Evolutionary conservation across 1,139 yeast species (phyloP).

Genomic region (Blastobotrys niveus): DNA sequence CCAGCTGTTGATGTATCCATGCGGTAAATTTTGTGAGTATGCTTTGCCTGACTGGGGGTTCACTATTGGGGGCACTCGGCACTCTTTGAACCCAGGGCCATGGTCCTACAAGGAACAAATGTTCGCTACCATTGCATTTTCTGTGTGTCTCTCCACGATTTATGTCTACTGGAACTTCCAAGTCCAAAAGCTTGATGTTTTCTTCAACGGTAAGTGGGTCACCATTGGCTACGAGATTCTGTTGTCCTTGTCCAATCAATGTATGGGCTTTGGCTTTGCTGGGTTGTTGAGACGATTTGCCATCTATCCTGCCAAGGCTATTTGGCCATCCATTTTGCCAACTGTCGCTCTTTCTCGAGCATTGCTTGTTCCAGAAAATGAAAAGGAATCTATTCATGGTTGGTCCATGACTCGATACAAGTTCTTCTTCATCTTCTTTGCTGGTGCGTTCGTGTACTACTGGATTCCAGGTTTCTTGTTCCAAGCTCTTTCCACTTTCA

Average conservation of each 20-base stretch:
- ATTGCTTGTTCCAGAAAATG: conserved; percentile 38
- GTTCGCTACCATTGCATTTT: conserved; percentile 47
- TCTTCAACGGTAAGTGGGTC: conserved; percentile 42
- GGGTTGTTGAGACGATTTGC: conserved; percentile 54
- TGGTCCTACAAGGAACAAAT: conserved; percentile 70
- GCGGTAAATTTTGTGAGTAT: conserved; percentile 39
- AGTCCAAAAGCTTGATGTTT: conserved; percentile 41
- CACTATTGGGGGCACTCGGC: conserved; percentile 36
- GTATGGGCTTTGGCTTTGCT: conserved; percentile 59
- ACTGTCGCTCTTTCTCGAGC: conserved; percentile 53
- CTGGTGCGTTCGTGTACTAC: conserved; percentile 44
- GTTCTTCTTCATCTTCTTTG: conserved; percentile 41
- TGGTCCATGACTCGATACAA: conserved; percentile 47
- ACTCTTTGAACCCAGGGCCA: conserved; percentile 53
- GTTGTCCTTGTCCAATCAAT: conserved; percentile 49
- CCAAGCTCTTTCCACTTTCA: conserved; percentile 48
- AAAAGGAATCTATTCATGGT: conserved; percentile 38
- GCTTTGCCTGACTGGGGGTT: conserved; percentile 48
- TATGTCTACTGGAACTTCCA: conserved; percentile 43
- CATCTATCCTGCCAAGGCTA: conserved; percentile 50
- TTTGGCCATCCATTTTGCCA: conserved; percentile 56
- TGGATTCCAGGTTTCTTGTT: conserved; percentile 58
- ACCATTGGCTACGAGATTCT: conserved; percentile 48
- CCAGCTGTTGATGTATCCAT: conserved; percentile 54
- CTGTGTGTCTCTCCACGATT: conserved; percentile 41